Evolutionary conservation across 2,329 filamentous ascomycete genomes (phyloP), one percentile per base, ranked within the genome.

Genomic region (Akanthomyces uredinophilus): DNA sequence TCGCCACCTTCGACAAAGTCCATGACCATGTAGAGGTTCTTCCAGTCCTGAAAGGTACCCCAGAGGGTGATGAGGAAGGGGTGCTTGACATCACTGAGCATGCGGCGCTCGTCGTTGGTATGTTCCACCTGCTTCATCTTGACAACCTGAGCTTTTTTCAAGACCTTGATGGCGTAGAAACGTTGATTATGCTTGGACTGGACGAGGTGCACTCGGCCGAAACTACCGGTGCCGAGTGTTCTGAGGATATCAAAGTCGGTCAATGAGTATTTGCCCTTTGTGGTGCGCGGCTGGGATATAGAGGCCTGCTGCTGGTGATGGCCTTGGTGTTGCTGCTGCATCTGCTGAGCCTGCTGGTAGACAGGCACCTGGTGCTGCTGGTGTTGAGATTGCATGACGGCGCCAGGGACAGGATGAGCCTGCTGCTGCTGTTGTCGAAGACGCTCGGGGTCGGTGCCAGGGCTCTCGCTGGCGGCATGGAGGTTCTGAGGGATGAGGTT

Each of bases 81-180:
- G 77, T 99, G 94, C 76, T 97, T 96, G 74, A 98, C 95, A 74
- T 96, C 90, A 74, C 92, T 91, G 70, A 99, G 80, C 95, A 99
- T 99, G 70, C 86, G 87, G 68, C 95, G 85, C 80, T 99, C 95
- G 77, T 99, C 95, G 72, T 99, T 99, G 68, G 95, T 99, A 79
- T 99, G 95, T 78, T 99, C 95, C 64, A 99, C 92, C 78, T 99
- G 95, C 85, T 99, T 99, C 95, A 99, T 98, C 81, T 96, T 96
- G 76, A 99, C 92, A 60, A 99, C 94, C 78, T 99, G 95, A 54
- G 88, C 88, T 83, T 99, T 99, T 77, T 99, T 99, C 77, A 99
- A 80, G 67, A 99, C 95, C 80, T 99, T 99, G 77, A 99, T 89
- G 51, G 95, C 95, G 78, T 99, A 99, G 81, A 93, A 99, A 65